A percentile compares a stretch with the other conserved stretches of the same genome.
Evolutionary conservation across 192 early-diverging fungal species (phyloP).

Genomic region (Gaertneriomyces semiglobifer): DNA sequence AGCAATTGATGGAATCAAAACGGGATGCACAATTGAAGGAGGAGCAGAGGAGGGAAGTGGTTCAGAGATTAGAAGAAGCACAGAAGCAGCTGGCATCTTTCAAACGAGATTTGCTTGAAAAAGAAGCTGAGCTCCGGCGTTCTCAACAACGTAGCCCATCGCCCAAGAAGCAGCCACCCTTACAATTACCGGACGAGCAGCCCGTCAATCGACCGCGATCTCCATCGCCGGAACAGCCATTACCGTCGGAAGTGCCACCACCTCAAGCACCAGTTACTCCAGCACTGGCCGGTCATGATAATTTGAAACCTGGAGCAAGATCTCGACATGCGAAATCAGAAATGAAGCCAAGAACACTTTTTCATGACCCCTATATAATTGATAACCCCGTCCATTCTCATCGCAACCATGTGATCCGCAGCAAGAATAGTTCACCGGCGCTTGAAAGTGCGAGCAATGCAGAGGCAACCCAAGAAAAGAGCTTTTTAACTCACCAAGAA

Average conservation of each 20-base stretch:
- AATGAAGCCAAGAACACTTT: too few species aligned
- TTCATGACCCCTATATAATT: neutral
- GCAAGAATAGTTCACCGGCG: conserved; percentile 7
- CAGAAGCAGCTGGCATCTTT: conserved; percentile 5
- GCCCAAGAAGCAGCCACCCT: neutral
- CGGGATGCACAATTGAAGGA: conserved; percentile 2
- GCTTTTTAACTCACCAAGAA: conserved; percentile 28
- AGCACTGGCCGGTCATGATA: too few species aligned
- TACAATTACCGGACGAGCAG: neutral
- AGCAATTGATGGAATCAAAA: conserved; percentile 13
- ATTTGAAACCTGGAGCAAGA: too few species aligned
- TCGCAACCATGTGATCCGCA: neutral
- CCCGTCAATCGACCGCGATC: too few species aligned
- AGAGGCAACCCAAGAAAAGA: conserved; percentile 1
- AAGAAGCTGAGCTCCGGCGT: neutral
- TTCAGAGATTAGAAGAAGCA: conserved; percentile 10
- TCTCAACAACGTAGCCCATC: conserved; percentile 1
- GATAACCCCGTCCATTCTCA: neutral
- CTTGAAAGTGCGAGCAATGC: neutral
- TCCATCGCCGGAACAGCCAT: too few species aligned
- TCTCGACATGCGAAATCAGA: too few species aligned
- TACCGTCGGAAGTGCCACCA: too few species aligned
- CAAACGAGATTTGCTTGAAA: neutral
- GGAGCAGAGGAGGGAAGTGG: conserved; percentile 4
- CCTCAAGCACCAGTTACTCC: too few species aligned